A percentile compares a stretch with the other conserved stretches of the same genome.
Evolutionary conservation across 2,329 filamentous ascomycete species (phyloP).

Genomic region (Venturia asperata): DNA sequence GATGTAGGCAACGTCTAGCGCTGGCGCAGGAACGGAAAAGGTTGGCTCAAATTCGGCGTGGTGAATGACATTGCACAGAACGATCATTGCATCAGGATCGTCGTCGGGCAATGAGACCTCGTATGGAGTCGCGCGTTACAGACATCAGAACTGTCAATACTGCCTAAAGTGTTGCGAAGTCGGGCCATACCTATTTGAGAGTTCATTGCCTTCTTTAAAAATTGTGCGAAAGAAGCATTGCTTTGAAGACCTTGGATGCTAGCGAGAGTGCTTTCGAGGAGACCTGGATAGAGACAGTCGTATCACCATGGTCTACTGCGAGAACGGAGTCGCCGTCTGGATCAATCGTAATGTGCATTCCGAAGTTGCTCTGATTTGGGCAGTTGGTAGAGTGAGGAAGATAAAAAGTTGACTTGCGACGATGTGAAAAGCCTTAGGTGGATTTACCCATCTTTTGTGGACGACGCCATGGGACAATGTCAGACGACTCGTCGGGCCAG

Average conservation of each 20-base stretch:
- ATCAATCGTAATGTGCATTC: background rate
- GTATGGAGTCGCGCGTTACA: too few relatives aligned
- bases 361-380: background rate
- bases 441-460: background rate
- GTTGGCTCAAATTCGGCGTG: too few relatives aligned
- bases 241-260: background rate
- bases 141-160: too few relatives aligned
- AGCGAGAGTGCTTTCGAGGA: conserved; percentile 2
- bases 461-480: background rate
- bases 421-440: background rate
- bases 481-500: background rate
- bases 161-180: too few relatives aligned
- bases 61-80: too few relatives aligned
- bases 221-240: too few relatives aligned
- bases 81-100: too few relatives aligned
- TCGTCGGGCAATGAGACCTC: too few relatives aligned
- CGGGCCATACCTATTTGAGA: too few relatives aligned
- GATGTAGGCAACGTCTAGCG: too few relatives aligned
- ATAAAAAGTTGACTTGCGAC: background rate
- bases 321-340: background rate
- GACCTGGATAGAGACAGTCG: background rate
- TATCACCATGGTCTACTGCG: background rate
- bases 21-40: too few relatives aligned
- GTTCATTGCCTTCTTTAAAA: too few relatives aligned
- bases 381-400: background rate